Percentiles rank a stretch among this genome's conserved stretches.
These are phyloP conservation scores for Cucumis cinereus DNA, from an alignment of 306 rosid genomes.

Conservation along the genomic window DNA sequence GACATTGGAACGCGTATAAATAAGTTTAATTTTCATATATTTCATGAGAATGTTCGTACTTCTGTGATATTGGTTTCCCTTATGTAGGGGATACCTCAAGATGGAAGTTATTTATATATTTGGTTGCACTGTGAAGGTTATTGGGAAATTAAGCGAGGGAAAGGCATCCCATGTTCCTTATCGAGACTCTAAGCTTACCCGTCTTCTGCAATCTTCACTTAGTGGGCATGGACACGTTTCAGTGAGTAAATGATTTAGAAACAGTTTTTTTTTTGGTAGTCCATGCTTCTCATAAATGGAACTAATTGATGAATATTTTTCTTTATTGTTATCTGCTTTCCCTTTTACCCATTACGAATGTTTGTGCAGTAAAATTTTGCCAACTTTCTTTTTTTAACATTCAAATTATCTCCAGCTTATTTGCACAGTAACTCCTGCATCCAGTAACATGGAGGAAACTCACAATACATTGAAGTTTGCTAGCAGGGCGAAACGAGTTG, in stretches of 20 bases:
- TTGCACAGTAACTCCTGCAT: conserved; percentile 98
- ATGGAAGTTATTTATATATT: conserved; percentile 10
- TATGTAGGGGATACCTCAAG: conserved; percentile 3
- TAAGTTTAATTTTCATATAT: neutral
- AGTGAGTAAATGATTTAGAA: conserved; percentile 43
- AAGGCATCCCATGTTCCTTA: conserved; percentile 98
- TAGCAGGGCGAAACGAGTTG: conserved; percentile 96
- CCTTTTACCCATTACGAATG: neutral
- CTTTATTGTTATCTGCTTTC: neutral
- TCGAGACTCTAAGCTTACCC: conserved; percentile 99
- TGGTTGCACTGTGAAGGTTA: conserved; percentile 69
- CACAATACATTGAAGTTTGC: conserved; percentile 99
- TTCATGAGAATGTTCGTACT: neutral
- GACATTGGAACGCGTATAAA: neutral
- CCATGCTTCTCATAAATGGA: neutral
- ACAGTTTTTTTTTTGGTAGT: conserved; percentile 7
- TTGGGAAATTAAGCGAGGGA: conserved; percentile 95
- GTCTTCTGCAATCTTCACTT: conserved; percentile 88
- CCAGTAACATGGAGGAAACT: conserved; percentile 99
- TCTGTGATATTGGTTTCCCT: conserved; percentile 7
- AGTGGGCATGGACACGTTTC: conserved; percentile 97
- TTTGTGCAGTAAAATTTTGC: conserved; percentile 3
- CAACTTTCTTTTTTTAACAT: conserved; percentile 11
- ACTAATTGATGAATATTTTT: neutral
- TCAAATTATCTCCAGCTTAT: conserved; percentile 57